Conservation (phyloP, 1,284 basidiomycete species). For the Naganishia liquefaciens region DNA sequence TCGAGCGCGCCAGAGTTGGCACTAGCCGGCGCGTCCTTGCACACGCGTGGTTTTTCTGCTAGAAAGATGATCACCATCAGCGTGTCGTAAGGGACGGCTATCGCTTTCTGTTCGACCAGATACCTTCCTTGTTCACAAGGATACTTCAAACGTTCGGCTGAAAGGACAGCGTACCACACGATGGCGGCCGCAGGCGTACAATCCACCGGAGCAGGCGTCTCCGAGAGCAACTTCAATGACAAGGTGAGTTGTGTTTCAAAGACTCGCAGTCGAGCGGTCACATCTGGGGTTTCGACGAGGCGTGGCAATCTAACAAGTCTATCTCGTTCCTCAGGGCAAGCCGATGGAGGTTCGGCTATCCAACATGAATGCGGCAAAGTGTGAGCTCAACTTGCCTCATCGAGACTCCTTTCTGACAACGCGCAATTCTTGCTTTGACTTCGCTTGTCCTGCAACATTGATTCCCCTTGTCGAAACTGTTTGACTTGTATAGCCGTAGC, state of each 20-base stretch:
- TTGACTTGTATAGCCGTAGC: slow-evolving; percentile 72
- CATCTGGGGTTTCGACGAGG: slow-evolving; percentile 1
- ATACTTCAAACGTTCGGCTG: neutral
- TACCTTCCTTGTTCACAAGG: neutral
- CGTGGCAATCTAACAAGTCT: neutral
- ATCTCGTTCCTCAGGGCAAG: slow-evolving; percentile 44
- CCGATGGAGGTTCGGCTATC: slow-evolving; percentile 80
- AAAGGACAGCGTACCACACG: slow-evolving; percentile 6
- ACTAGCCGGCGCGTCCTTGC: neutral
- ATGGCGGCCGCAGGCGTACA: slow-evolving; percentile 18
- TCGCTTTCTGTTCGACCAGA: neutral
- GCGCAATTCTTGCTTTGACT: slow-evolving; percentile 26
- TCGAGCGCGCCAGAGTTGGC: slow-evolving; percentile 6
- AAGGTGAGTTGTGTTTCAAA: slow-evolving; percentile 41
- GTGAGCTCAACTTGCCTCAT: slow-evolving; percentile 55
- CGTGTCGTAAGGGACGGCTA: neutral
- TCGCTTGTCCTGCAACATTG: neutral
- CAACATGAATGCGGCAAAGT: slow-evolving; percentile 95
- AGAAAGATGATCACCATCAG: slow-evolving; percentile 19
- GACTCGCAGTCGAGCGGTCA: neutral
- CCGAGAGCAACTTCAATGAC: slow-evolving; percentile 47
- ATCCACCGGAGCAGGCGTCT: slow-evolving; percentile 40
- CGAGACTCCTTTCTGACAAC: neutral
- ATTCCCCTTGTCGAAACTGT: neutral
- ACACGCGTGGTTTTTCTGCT: neutral